Evolutionary conservation across 1,139 yeast species (phyloP).

Genomic region (Nakaseomyces sp.): DNA sequence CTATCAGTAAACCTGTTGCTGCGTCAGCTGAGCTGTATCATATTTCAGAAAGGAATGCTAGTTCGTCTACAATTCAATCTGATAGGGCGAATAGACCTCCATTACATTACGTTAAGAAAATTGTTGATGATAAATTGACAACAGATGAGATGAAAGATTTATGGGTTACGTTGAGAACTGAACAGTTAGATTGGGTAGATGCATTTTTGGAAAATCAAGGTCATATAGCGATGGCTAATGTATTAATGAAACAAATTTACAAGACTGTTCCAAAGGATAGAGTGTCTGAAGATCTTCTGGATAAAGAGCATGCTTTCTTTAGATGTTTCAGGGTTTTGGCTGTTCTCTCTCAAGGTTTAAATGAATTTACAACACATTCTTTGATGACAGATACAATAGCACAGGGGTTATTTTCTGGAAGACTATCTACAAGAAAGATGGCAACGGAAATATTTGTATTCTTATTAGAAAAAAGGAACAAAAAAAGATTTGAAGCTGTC

Average conservation of each 20-base stretch:
- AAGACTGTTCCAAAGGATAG: conserved; percentile 22
- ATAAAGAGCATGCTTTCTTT: conserved; percentile 51
- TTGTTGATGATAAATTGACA: conserved; percentile 62
- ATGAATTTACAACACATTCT: conserved; percentile 43
- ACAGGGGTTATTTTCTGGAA: conserved; percentile 51
- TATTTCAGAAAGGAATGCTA: conserved; percentile 10
- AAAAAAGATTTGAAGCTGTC: conserved; percentile 26
- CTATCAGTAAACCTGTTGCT: conserved; percentile 3
- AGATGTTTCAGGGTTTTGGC: conserved; percentile 57
- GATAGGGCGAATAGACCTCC: conserved; percentile 41
- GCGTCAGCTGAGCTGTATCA: conserved; percentile 8
- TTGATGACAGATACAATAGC: conserved; percentile 50
- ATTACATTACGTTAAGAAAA: conserved; percentile 65
- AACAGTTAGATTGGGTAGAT: conserved; percentile 85
- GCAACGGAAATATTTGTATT: conserved; percentile 70
- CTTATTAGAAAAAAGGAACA: conserved; percentile 43
- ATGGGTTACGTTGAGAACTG: conserved; percentile 88
- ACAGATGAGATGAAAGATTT: conserved; percentile 68
- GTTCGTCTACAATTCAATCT: conserved; percentile 12
- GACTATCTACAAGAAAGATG: conserved; percentile 65
- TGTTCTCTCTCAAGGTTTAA: conserved; percentile 48
- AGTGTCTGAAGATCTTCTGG: conserved; percentile 35
- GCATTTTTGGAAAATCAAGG: conserved; percentile 80
- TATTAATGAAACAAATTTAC: conserved; percentile 37
- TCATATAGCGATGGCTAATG: conserved; percentile 68